phyloP scores from a whole-genome alignment of 2,329 filamentous ascomycete species.

The Furcasterigmium sp. region DNA sequence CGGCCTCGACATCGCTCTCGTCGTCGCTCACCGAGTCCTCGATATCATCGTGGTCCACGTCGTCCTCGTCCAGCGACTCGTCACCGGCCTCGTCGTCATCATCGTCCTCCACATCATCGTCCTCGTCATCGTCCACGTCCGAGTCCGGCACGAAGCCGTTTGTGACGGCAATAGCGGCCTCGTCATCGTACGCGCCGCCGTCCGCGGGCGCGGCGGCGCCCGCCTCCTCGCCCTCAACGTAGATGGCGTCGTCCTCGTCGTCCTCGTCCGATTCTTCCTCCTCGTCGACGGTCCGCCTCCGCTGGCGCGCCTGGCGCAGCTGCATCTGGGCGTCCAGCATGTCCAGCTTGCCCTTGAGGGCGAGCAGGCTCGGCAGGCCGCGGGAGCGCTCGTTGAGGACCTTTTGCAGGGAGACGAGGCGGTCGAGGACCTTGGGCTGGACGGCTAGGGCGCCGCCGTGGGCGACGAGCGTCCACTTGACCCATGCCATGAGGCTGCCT shows the following conservation, averaged over 20 bases:
- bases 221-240: slow-evolving; percentile 75
- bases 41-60: slow-evolving; percentile 54
- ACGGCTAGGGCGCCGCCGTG: slow-evolving; percentile 88
- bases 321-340: slow-evolving; percentile 89
- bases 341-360: slow-evolving; percentile 91
- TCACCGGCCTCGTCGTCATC: slow-evolving; percentile 40
- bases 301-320: slow-evolving; percentile 66
- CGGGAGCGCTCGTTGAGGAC: slow-evolving; percentile 83
- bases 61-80: slow-evolving; percentile 50
- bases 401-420: slow-evolving; percentile 73
- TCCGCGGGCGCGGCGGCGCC: slow-evolving; percentile 23
- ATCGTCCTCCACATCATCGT: slow-evolving; percentile 33
- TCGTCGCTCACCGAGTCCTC: slow-evolving; percentile 49
- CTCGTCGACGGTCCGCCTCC: slow-evolving; percentile 26
- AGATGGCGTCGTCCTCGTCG: slow-evolving; percentile 66
- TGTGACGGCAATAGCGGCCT: slow-evolving; percentile 23
- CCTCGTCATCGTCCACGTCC: slow-evolving; percentile 47
- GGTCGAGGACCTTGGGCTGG: slow-evolving; percentile 76
- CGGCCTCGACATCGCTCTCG: slow-evolving; percentile 44
- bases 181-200: not conserved
- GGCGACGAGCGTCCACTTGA: slow-evolving; percentile 88
- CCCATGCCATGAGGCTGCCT: slow-evolving; percentile 87
- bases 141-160: slow-evolving; percentile 54
- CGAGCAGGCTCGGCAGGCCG: slow-evolving; percentile 74
- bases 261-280: slow-evolving; percentile 48